These are phyloP conservation scores for Xylaria sp. DNA, from an alignment of 2,329 filamentous ascomycete species.

Conservation along the genomic window DNA sequence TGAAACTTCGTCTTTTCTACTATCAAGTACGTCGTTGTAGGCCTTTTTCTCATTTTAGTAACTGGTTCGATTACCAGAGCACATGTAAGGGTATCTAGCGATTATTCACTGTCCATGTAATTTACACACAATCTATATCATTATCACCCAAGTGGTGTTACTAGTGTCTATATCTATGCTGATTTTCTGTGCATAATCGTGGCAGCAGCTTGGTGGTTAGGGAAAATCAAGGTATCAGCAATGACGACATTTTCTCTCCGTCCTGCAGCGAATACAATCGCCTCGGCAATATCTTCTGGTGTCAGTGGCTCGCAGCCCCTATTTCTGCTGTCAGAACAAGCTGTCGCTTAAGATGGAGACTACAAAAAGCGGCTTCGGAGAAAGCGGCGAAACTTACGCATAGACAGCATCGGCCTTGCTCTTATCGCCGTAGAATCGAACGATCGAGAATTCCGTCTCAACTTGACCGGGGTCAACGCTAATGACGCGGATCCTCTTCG, in stretches of 20 bases:
- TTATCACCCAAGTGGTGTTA: background rate
- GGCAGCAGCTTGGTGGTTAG: background rate
- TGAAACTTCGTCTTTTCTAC: no score
- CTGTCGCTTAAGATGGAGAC: no score
- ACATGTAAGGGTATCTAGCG: no score
- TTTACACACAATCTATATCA: no score
- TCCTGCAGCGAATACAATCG: background rate
- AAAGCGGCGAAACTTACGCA: background rate
- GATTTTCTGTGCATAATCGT: background rate
- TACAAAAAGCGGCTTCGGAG: no score
- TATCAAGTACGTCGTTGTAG: no score
- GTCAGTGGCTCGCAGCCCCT: background rate
- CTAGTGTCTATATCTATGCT: background rate
- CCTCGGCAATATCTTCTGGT: background rate
- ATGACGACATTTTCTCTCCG: background rate
- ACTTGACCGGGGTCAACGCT: background rate
- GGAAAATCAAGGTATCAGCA: background rate
- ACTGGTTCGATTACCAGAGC: no score
- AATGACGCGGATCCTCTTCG: background rate
- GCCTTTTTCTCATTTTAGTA: no score
- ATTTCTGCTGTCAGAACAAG: background rate
- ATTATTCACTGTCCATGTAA: no score
- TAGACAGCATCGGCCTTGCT: constrained; percentile 1
- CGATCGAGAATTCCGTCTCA: background rate
- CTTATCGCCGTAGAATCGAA: background rate